These are phyloP conservation scores for Falciphora oryzae DNA, from an alignment of 2,329 filamentous ascomycete genomes.

Conservation along the genomic window DNA sequence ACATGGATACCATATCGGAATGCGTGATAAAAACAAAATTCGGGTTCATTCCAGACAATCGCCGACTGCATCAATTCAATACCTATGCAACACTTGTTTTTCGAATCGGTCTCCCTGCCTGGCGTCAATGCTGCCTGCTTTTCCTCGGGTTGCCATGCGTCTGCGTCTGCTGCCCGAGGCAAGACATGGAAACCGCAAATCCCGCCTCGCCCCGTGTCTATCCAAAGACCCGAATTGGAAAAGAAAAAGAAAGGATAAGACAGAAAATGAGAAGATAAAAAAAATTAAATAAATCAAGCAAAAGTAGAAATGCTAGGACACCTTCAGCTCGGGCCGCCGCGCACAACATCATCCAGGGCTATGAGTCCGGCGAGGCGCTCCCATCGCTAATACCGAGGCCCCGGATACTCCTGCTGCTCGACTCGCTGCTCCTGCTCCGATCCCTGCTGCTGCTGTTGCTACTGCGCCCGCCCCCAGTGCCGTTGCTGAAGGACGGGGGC, in stretches of 20 bases:
- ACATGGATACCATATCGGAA: too few species aligned
- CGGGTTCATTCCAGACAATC: neutral
- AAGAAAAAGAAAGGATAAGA: neutral
- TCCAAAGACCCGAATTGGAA: neutral
- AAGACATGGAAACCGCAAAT: neutral
- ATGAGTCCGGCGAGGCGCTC: neutral
- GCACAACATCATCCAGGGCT: conserved; percentile 1
- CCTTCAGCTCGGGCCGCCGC: neutral
- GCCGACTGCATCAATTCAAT: neutral
- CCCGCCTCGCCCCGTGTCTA: neutral
- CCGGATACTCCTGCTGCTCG: conserved; percentile 4
- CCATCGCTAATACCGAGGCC: conserved; percentile 7
- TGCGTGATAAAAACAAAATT: too few species aligned
- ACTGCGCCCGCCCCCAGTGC: neutral
- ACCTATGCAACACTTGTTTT: neutral
- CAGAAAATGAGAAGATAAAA: neutral
- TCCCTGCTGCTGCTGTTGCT: neutral
- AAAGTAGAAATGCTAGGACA: neutral
- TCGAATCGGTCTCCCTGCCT: neutral
- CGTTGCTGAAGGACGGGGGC: neutral
- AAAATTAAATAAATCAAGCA: neutral
- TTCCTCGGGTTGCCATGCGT: neutral
- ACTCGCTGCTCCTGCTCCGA: conserved; percentile 8
- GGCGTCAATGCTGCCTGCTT: neutral
- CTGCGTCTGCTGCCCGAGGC: neutral